These are phyloP conservation scores for Tausonia pullulans DNA, from an alignment of 1,284 basidiomycete genomes.

Conservation along the genomic window DNA sequence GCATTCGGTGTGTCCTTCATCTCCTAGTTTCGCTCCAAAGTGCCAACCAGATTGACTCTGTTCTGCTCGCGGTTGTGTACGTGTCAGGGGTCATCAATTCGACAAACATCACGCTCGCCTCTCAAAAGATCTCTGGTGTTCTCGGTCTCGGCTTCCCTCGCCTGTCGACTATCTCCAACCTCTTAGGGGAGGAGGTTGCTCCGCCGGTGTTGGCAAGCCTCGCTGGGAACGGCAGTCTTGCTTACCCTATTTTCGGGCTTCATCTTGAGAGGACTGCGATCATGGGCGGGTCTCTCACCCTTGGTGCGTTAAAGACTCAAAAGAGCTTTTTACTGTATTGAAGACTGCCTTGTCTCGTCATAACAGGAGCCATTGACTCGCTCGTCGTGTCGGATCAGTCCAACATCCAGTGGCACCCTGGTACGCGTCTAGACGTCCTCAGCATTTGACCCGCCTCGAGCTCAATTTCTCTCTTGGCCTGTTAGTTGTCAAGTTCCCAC, in stretches of 20 bases:
- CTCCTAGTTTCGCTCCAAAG: not conserved
- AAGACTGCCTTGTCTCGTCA: not conserved
- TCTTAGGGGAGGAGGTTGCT: not conserved
- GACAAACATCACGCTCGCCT: slow-evolving; percentile 32
- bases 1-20: slow-evolving; percentile 22
- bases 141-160: slow-evolving; percentile 36
- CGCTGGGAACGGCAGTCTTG: slow-evolving; percentile 2
- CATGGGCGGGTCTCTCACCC: slow-evolving; percentile 3
- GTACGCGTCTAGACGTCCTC: too few species aligned
- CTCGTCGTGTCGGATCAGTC: slow-evolving; percentile 2
- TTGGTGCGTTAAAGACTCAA: not conserved
- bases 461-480: too few species aligned
- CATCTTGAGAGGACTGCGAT: slow-evolving; percentile 9
- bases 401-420: slow-evolving; percentile 4
- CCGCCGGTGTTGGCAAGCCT: slow-evolving; percentile 4
- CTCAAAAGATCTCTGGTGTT: slow-evolving; percentile 33
- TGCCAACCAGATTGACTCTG: not conserved
- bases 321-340: too few species aligned
- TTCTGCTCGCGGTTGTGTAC: not conserved
- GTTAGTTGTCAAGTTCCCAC: slow-evolving; percentile 4
- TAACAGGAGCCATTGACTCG: slow-evolving; percentile 7
- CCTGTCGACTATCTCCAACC: slow-evolving; percentile 21
- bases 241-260: slow-evolving; percentile 6
- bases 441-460: too few species aligned
- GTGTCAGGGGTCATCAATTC: slow-evolving; percentile 26